These are phyloP conservation scores for Hypoxylon sp. DNA, from an alignment of 2,329 filamentous ascomycete genomes.

Conservation along the genomic window DNA sequence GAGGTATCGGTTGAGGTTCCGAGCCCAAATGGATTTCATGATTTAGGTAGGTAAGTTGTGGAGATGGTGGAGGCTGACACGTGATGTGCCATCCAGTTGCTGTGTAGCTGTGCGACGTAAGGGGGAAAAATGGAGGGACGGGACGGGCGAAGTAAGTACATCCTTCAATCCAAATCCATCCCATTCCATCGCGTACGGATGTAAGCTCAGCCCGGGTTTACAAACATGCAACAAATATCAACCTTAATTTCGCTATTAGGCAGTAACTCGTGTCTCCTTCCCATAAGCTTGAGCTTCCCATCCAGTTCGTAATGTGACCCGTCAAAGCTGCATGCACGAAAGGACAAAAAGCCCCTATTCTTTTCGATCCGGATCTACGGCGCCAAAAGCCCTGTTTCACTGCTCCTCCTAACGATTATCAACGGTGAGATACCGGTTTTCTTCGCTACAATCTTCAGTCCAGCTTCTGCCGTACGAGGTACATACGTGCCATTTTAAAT, in stretches of 20 bases:
- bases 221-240: slow-evolving; percentile 12
- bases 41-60: slow-evolving; percentile 39
- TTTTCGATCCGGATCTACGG: neutral
- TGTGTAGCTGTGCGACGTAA: slow-evolving; percentile 23
- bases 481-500: slow-evolving; percentile 1
- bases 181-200: neutral
- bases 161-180: slow-evolving; percentile 16
- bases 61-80: slow-evolving; percentile 34
- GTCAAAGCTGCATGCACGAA: neutral
- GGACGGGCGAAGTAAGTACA: slow-evolving; percentile 5
- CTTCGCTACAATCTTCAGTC: neutral
- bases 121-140: slow-evolving; percentile 11
- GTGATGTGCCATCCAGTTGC: slow-evolving; percentile 25
- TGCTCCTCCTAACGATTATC: slow-evolving; percentile 8
- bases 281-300: neutral
- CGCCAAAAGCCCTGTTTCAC: slow-evolving; percentile 5
- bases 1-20: slow-evolving; percentile 33
- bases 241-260: neutral
- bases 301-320: neutral
- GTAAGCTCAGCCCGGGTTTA: neutral
- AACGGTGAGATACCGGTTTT: neutral
- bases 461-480: neutral
- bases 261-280: neutral
- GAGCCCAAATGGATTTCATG: slow-evolving; percentile 41
- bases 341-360: slow-evolving; percentile 1